Conservation (phyloP, 257 asterid species). For the Phtheirospermum japonicum region DNA sequence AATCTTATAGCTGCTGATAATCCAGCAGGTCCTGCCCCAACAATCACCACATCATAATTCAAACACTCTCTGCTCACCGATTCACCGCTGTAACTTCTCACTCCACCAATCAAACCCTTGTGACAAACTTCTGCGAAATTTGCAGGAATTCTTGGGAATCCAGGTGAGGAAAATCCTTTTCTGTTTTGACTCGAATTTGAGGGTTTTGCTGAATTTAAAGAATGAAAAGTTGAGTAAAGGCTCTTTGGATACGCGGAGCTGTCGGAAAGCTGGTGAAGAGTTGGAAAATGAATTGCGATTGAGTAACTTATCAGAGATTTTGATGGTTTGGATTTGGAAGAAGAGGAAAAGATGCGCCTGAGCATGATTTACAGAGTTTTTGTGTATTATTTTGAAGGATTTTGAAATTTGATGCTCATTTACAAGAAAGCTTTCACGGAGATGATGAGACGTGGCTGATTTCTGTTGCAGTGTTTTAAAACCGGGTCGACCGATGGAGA, state of each 20-base stretch:
- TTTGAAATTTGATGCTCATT: not conserved
- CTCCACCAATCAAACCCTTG: slow-evolving; percentile 30
- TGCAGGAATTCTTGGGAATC: slow-evolving; percentile 22
- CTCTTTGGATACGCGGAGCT: not conserved
- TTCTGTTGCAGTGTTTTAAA: no score
- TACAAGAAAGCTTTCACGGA: no score
- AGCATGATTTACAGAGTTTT: slow-evolving; percentile 50
- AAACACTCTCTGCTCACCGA: slow-evolving; percentile 57
- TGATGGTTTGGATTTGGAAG: slow-evolving; percentile 41
- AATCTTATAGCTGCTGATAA: slow-evolving; percentile 86
- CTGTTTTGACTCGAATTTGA: slow-evolving; percentile 28
- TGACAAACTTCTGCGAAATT: slow-evolving; percentile 25
- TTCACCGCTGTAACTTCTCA: slow-evolving; percentile 51
- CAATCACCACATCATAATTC: slow-evolving; percentile 86
- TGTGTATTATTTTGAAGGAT: not conserved
- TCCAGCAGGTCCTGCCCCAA: slow-evolving; percentile 99
- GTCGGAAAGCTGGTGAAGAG: slow-evolving; percentile 15
- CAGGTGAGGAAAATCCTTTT: slow-evolving; percentile 29
- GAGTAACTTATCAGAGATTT: slow-evolving; percentile 21
- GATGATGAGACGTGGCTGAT: no score
- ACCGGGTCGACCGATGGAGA: no score
- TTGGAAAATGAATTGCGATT: slow-evolving; percentile 17
- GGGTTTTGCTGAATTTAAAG: slow-evolving; percentile 25
- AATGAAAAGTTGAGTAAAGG: slow-evolving; percentile 28
- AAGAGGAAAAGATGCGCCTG: slow-evolving; percentile 33